Conservation (phyloP, 108 stramenopile species). For the Schizochytrium sp. region DNA sequence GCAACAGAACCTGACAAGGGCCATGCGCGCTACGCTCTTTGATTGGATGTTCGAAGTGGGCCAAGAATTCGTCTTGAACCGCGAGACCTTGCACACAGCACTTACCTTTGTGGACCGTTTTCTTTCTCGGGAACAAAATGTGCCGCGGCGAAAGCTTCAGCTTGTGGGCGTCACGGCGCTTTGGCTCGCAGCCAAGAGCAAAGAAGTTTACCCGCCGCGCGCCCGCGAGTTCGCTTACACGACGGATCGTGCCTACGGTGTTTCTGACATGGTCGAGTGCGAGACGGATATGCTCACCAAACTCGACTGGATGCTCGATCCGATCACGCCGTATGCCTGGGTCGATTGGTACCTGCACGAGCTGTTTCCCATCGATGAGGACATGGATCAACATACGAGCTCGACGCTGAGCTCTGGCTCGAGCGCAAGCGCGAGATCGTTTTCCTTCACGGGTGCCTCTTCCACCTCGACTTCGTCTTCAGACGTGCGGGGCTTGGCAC, state of each 20-base stretch:
- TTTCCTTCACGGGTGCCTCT: neutral
- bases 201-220: neutral
- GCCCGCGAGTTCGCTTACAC: neutral
- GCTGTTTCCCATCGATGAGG: neutral
- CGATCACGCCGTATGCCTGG: neutral
- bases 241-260: neutral
- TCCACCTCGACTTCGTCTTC: neutral
- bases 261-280: neutral
- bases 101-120: neutral
- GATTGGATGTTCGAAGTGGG: constrained; percentile 17
- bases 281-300: neutral
- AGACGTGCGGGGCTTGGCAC: neutral
- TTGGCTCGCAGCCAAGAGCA: constrained; percentile 1
- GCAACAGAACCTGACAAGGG: neutral
- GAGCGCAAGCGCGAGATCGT: too few species aligned
- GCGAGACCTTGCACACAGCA: constrained; percentile 11
- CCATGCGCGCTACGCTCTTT: constrained; percentile 7
- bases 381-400: neutral
- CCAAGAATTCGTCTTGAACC: neutral
- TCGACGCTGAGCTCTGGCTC: too few species aligned
- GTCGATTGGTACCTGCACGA: constrained; percentile 2
- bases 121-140: neutral
- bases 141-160: neutral
- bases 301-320: neutral
- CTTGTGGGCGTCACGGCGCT: constrained; percentile 4